phyloP scores from a whole-genome alignment of 2,329 filamentous ascomycete species.

The Stachybotrys chartarum region DNA sequence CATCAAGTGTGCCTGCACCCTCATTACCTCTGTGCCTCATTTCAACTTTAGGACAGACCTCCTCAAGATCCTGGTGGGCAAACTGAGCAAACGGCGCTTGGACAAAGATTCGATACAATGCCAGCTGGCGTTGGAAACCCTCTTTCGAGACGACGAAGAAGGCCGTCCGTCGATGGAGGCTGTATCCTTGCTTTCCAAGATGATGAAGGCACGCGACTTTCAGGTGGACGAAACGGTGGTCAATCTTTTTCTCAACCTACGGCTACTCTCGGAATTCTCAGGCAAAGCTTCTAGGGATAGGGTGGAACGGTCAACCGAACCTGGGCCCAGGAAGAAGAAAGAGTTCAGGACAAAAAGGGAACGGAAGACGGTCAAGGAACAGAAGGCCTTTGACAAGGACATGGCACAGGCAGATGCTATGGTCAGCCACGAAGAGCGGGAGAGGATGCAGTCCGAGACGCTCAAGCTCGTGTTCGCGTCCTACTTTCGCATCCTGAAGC shows the following conservation, averaged over 20 bases:
- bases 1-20: constrained; percentile 75
- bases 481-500: constrained; percentile 92
- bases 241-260: constrained; percentile 85
- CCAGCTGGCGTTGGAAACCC: constrained; percentile 66
- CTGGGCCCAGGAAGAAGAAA: constrained; percentile 55
- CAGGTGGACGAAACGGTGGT: constrained; percentile 76
- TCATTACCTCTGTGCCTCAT: constrained; percentile 79
- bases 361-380: constrained; percentile 76
- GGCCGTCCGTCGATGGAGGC: constrained; percentile 83
- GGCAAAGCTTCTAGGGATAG: constrained; percentile 74
- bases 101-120: constrained; percentile 75
- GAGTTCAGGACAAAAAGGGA: constrained; percentile 86
- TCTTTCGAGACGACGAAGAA: constrained; percentile 85
- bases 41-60: constrained; percentile 94
- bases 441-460: constrained; percentile 91
- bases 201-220: constrained; percentile 88
- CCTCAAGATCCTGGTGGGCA: constrained; percentile 77
- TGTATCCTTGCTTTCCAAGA: constrained; percentile 77
- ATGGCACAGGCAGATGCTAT: constrained; percentile 87
- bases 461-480: constrained; percentile 91
- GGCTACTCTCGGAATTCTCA: constrained; percentile 80
- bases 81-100: constrained; percentile 65
- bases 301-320: constrained; percentile 46
- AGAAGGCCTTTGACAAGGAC: constrained; percentile 83
- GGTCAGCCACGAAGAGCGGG: constrained; percentile 86